Evolutionary conservation across 768 basidiomycete genomes (phyloP).

Genomic region (Neoboletus magnificus): DNA sequence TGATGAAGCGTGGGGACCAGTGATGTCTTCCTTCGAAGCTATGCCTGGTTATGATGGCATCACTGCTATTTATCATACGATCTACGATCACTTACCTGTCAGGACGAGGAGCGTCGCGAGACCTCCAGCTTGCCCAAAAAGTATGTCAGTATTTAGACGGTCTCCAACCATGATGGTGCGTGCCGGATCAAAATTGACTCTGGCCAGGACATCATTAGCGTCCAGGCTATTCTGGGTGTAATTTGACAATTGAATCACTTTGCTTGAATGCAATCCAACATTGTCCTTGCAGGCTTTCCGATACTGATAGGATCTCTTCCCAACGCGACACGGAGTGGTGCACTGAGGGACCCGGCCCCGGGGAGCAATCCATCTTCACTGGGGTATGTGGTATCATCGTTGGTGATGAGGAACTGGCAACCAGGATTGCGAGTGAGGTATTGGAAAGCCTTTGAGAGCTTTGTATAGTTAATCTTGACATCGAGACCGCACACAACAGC

Average conservation of each 20-base stretch:
- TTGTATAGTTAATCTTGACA: constrained; percentile 85
- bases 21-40: constrained; percentile 68
- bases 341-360: constrained; percentile 81
- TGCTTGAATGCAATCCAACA: constrained; percentile 90
- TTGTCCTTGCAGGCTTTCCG: constrained; percentile 87
- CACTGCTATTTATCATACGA: neutral
- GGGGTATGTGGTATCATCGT: constrained; percentile 91
- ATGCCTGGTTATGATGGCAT: constrained; percentile 52
- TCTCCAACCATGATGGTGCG: constrained; percentile 96
- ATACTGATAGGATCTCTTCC: constrained; percentile 71
- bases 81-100: constrained; percentile 55
- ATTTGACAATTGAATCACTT: constrained; percentile 41
- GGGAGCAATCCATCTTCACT: constrained; percentile 69
- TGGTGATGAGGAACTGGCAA: constrained; percentile 86
- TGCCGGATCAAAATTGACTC: constrained; percentile 81
- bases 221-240: neutral
- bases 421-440: constrained; percentile 79
- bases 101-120: constrained; percentile 86
- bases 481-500: constrained; percentile 96
- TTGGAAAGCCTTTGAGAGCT: constrained; percentile 88
- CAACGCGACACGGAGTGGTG: constrained; percentile 73
- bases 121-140: constrained; percentile 86
- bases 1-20: constrained; percentile 62
- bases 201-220: constrained; percentile 31
- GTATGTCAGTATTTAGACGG: constrained; percentile 91